Base-by-base conservation (phyloP, 2,329 filamentous ascomycete species). In the Botrytis sinoallii region DNA sequence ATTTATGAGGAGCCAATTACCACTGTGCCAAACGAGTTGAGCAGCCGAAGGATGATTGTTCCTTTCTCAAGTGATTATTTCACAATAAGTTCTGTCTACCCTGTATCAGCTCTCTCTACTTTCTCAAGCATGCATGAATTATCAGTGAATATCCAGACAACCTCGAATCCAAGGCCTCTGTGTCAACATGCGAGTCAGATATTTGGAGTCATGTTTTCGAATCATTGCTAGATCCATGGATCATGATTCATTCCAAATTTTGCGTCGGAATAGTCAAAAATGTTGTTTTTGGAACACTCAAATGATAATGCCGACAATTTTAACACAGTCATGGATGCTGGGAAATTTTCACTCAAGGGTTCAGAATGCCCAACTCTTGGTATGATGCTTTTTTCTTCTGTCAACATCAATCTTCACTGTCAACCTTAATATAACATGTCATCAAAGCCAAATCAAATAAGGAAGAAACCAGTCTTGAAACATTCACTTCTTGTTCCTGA, bases 1-100 rank as follows among this genome's bases (percentile, higher is more conserved):
- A 90, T 20, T 83, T 82, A 75, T 83, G 83, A 71, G 91, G 75
- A 35, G 6, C 2, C 40, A 42, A 42, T 3, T 42, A 38, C 40
- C 40, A 42, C 10, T 2, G 12, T 42, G 0, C 9, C 40, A 42
- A 3, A 42, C 12, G 12, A 42, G 0, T 42, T 83, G 83, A 71
- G 91, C 75, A 35, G 3, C 2, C 18, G 20, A 35, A 4, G 1
- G 20, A 59, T 22, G 1, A 35, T 1, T 9, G 1, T 25, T 5
- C 0, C 22, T 25, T 48, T 48, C 9, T 25, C 22, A 25, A 25
- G 25, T n/a, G 25, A n/a, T 0, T n/a, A 8, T 55, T n/a, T 16
- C 48, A n/a, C 25, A 55, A 14, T 14, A 4, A 16, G 1, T n/a
- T 55, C 2, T n/a, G 0, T 16, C 4, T 6, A 5, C 25, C 25